phyloP scores from a whole-genome alignment of 805 yeast genomes.

The Ogataea nakhonphanomensis region DNA sequence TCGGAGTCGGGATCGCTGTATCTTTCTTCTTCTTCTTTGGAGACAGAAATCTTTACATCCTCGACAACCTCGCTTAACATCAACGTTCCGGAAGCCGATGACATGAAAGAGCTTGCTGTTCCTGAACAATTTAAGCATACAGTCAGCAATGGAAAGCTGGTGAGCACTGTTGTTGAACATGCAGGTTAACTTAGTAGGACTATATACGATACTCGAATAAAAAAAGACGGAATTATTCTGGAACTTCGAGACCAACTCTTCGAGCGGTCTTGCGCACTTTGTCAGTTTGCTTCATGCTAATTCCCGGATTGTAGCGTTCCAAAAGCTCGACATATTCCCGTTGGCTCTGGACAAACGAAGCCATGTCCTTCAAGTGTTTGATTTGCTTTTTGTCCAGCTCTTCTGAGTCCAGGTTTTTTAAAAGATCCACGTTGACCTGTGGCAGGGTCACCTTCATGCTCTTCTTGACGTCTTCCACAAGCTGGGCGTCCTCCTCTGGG shows the following conservation, averaged over 20 bases:
- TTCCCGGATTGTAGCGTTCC: constrained; percentile 84
- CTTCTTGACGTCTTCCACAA: constrained; percentile 35
- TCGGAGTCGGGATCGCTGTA: constrained; percentile 83
- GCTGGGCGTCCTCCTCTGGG: constrained; percentile 31
- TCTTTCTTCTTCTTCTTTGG: constrained; percentile 66
- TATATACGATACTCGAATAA: not conserved
- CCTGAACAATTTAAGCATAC: constrained; percentile 91
- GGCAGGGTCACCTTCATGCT: constrained; percentile 30
- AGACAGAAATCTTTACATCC: constrained; percentile 77
- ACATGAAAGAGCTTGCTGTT: constrained; percentile 73
- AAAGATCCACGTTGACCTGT: constrained; percentile 22
- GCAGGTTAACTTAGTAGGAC: constrained; percentile 47
- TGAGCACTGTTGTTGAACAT: constrained; percentile 76
- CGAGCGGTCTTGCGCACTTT: constrained; percentile 77
- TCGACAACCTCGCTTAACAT: constrained; percentile 83
- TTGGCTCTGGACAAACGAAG: constrained; percentile 65
- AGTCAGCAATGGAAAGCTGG: constrained; percentile 56
- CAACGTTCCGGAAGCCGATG: constrained; percentile 75
- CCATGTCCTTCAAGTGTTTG: constrained; percentile 54
- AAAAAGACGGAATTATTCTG: constrained; percentile 32
- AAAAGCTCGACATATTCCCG: constrained; percentile 72
- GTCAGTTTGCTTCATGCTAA: constrained; percentile 72
- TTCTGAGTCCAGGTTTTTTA: constrained; percentile 29
- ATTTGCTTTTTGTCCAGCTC: constrained; percentile 21
- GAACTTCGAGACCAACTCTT: constrained; percentile 80